Evolutionary conservation across 148 eudicot species (phyloP).

Genomic region (Amaranthus palmeri): DNA sequence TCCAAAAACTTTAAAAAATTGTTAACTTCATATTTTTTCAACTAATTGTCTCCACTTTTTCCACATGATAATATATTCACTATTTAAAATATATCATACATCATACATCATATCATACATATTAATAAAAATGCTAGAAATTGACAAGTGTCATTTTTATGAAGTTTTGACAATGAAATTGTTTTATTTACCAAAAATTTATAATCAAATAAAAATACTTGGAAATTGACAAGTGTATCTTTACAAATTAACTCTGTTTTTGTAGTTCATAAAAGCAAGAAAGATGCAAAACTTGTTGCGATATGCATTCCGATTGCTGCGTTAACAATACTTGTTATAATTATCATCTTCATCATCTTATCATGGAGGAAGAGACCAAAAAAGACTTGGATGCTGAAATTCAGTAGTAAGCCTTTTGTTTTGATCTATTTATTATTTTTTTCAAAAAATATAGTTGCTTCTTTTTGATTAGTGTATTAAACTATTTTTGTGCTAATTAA

Average conservation of each 20-base stretch:
- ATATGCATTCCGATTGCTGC: conserved; percentile 16
- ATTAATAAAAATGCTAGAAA: too few species aligned
- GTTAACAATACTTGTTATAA: conserved; percentile 9
- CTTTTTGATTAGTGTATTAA: not conserved
- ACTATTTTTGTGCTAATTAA: not conserved
- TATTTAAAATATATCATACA: too few species aligned
- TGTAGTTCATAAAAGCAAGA: conserved; percentile 11
- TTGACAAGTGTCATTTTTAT: too few species aligned
- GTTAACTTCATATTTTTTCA: too few species aligned
- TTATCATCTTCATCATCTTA: not conserved
- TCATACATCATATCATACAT: too few species aligned
- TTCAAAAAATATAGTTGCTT: not conserved
- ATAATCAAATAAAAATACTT: too few species aligned
- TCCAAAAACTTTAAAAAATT: too few species aligned
- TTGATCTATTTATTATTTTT: not conserved
- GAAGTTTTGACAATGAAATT: too few species aligned
- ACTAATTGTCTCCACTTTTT: too few species aligned
- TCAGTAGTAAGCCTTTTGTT: conserved; percentile 20
- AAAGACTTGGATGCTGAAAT: conserved; percentile 13
- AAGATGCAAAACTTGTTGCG: conserved; percentile 4
- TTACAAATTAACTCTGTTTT: not conserved
- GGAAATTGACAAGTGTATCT: too few species aligned
- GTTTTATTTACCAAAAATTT: too few species aligned
- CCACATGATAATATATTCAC: too few species aligned
- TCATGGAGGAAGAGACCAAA: conserved; percentile 14